phyloP scores from a whole-genome alignment of 164 flowering plant species.

The Berberis vulgaris region DNA sequence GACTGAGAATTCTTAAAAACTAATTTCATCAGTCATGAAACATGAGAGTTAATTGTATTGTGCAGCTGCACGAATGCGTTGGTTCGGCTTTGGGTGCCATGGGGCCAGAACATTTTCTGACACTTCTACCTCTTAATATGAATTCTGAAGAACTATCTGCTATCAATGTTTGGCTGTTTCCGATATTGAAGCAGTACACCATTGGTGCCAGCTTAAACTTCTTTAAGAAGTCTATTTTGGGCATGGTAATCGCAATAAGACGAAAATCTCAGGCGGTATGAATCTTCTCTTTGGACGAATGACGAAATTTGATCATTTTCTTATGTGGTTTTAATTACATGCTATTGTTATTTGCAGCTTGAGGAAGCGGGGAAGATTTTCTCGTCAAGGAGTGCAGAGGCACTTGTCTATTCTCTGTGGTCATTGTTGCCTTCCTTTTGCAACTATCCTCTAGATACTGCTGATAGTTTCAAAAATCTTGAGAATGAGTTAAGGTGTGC shows the following conservation, averaged over 20 bases:
- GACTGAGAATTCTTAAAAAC: too few relatives aligned
- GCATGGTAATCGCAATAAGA: slow-evolving; percentile 32
- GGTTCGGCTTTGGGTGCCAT: slow-evolving; percentile 88
- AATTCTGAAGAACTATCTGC: slow-evolving; percentile 55
- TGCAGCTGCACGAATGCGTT: slow-evolving; percentile 82
- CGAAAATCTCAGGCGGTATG: slow-evolving; percentile 59
- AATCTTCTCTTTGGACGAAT: background rate
- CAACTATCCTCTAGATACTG: slow-evolving; percentile 84
- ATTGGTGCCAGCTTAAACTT: slow-evolving; percentile 73
- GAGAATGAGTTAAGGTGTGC: slow-evolving; percentile 32
- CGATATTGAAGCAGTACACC: slow-evolving; percentile 74
- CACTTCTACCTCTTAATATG: slow-evolving; percentile 69
- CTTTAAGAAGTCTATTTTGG: slow-evolving; percentile 50
- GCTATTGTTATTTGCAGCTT: slow-evolving; percentile 40
- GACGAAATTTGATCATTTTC: background rate
- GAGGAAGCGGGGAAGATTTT: slow-evolving; percentile 52
- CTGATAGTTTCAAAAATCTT: slow-evolving; percentile 62
- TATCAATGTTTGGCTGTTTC: slow-evolving; percentile 80
- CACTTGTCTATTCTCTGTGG: slow-evolving; percentile 72
- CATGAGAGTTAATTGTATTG: background rate
- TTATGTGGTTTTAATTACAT: slow-evolving; percentile 2
- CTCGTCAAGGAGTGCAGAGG: slow-evolving; percentile 64
- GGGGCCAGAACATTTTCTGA: slow-evolving; percentile 73
- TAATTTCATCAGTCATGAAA: too few relatives aligned
- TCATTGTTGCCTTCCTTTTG: slow-evolving; percentile 92